These are phyloP conservation scores for Tagetes erecta DNA, from an alignment of 129 eudicot genomes.

Conservation along the genomic window DNA sequence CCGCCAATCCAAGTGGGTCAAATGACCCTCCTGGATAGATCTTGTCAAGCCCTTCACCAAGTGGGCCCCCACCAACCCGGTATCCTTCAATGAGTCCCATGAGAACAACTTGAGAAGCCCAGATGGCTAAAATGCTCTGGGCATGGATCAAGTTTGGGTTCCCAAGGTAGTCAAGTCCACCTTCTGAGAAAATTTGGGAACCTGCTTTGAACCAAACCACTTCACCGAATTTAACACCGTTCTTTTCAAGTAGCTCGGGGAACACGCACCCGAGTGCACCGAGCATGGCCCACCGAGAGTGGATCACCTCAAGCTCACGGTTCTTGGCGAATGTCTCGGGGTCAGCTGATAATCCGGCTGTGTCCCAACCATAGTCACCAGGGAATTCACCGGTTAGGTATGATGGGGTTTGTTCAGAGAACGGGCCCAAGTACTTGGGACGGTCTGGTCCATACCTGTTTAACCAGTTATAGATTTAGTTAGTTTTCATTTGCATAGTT, in stretches of 20 bases:
- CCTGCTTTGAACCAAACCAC: conserved; percentile 83
- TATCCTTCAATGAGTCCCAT: conserved; percentile 74
- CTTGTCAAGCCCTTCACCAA: conserved; percentile 65
- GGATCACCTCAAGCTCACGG: conserved; percentile 81
- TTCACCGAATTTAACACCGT: conserved; percentile 68
- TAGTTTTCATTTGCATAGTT: neutral
- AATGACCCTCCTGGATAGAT: conserved; percentile 67
- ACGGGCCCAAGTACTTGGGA: conserved; percentile 74
- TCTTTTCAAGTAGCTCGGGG: conserved; percentile 68
- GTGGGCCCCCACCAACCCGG: conserved; percentile 73
- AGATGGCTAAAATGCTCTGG: conserved; percentile 68
- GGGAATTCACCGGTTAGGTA: conserved; percentile 85
- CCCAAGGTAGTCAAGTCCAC: conserved; percentile 71
- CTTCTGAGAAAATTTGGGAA: conserved; percentile 63
- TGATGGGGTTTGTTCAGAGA: conserved; percentile 74
- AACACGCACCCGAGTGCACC: conserved; percentile 76
- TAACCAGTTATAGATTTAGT: neutral
- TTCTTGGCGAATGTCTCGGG: conserved; percentile 82
- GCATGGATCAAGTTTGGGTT: conserved; percentile 73
- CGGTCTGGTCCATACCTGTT: conserved; percentile 72
- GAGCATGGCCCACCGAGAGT: conserved; percentile 74
- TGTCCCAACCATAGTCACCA: conserved; percentile 83
- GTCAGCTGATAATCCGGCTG: conserved; percentile 67
- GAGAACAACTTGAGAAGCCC: conserved; percentile 62
- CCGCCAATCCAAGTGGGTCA: conserved; percentile 69